Evolutionary conservation across 805 yeast species (phyloP).

Genomic region (Barnettozyma populi): DNA sequence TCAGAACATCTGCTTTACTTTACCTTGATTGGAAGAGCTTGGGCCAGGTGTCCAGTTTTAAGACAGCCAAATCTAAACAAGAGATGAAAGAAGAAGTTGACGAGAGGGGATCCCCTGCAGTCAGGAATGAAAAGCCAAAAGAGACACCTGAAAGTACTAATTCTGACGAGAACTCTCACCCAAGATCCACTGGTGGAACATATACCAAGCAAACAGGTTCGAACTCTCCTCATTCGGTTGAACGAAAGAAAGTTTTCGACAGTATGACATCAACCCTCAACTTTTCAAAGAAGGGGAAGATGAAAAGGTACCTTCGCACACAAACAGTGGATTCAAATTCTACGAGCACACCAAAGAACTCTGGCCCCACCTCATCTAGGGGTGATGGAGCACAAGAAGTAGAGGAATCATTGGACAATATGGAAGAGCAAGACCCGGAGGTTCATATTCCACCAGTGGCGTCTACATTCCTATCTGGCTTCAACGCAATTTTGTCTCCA

Average conservation of each 20-base stretch:
- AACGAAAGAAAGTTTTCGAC: not conserved
- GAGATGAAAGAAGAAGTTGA: not conserved
- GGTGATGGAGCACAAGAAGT: not conserved
- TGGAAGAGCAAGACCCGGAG: slow-evolving; percentile 13
- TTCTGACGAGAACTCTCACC: not conserved
- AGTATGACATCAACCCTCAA: not conserved
- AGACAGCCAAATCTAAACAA: slow-evolving; percentile 9
- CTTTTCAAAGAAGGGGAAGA: slow-evolving; percentile 6
- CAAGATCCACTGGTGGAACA: not conserved
- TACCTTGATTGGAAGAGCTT: slow-evolving; percentile 83
- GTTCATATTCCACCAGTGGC: slow-evolving; percentile 60
- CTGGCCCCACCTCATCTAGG: not conserved
- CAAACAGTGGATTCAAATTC: slow-evolving; percentile 17
- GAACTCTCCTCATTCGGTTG: not conserved
- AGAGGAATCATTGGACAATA: slow-evolving; percentile 8
- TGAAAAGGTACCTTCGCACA: slow-evolving; percentile 18
- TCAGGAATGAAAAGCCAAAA: slow-evolving; percentile 15
- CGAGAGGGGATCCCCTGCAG: slow-evolving; percentile 7
- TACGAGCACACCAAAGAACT: not conserved
- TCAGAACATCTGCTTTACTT: slow-evolving; percentile 81
- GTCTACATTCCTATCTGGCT: slow-evolving; percentile 73
- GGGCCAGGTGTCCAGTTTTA: slow-evolving; percentile 38
- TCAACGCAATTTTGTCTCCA: slow-evolving; percentile 74
- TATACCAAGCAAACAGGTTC: not conserved
- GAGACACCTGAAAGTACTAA: slow-evolving; percentile 9